These are phyloP conservation scores for Rhodotorula sp. DNA, from an alignment of 1,284 basidiomycete genomes.

Conservation along the genomic window DNA sequence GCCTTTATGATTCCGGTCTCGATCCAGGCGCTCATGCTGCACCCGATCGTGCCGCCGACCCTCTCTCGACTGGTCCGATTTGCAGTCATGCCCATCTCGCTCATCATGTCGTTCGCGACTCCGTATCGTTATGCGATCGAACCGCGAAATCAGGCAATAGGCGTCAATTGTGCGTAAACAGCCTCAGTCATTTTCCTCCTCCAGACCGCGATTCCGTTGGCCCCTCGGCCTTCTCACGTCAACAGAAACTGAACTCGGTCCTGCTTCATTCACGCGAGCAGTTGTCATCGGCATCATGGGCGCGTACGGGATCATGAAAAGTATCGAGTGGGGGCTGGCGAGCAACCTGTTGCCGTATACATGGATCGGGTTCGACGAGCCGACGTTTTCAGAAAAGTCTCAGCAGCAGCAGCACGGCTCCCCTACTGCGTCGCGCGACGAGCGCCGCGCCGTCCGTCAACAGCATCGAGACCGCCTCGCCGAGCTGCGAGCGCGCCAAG, in stretches of 20 bases:
- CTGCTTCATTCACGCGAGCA: neutral
- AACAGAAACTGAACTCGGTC: neutral
- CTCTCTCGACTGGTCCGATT: conserved; percentile 14
- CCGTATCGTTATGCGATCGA: conserved; percentile 24
- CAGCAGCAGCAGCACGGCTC: no score
- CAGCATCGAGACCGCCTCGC: conserved; percentile 5
- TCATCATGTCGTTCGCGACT: conserved; percentile 12
- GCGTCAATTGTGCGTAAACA: conserved; percentile 15
- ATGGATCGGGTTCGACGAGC: conserved; percentile 31
- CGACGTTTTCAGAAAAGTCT: neutral
- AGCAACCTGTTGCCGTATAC: conserved; percentile 31
- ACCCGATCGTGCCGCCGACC: conserved; percentile 25
- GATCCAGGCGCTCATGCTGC: conserved; percentile 32
- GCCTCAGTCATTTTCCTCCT: neutral
- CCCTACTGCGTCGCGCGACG: neutral
- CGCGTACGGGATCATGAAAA: conserved; percentile 34
- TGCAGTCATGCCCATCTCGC: conserved; percentile 19
- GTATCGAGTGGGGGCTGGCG: conserved; percentile 33
- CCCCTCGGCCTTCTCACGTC: conserved; percentile 1
- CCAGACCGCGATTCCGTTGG: neutral
- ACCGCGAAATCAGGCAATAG: conserved; percentile 26
- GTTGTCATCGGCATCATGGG: conserved; percentile 33
- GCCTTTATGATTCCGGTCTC: conserved; percentile 29
- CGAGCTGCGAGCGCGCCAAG: conserved; percentile 14
- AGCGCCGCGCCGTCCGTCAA: neutral